Evolutionary conservation across 257 asterid species (phyloP).

Genomic region (Thymus quinquecostatus): DNA sequence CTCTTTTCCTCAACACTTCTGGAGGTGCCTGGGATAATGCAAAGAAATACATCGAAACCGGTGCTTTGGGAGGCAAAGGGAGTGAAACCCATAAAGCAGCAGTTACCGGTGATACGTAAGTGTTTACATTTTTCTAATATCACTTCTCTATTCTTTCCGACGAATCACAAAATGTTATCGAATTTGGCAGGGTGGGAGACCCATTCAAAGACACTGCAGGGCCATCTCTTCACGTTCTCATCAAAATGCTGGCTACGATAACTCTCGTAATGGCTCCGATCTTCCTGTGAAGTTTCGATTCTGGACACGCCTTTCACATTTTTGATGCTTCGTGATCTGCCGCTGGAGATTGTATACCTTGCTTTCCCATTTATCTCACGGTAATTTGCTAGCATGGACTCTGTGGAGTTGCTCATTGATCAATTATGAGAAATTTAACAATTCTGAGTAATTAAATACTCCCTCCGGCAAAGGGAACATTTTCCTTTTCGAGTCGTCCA

Average conservation of each 20-base stretch:
- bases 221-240: slow-evolving; percentile 94
- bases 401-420: too few relatives aligned
- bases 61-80: slow-evolving; percentile 99
- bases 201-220: slow-evolving; percentile 99
- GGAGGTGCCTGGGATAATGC: slow-evolving; percentile 99
- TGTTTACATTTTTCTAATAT: slow-evolving; percentile 7
- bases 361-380: too few relatives aligned
- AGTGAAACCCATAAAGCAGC: slow-evolving; percentile 98
- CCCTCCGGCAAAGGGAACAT: too few relatives aligned
- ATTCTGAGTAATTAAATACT: too few relatives aligned
- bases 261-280: slow-evolving; percentile 99
- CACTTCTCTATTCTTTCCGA: neutral
- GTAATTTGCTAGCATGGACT: too few relatives aligned
- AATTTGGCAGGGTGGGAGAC: slow-evolving; percentile 82
- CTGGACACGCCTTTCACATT: slow-evolving; percentile 12
- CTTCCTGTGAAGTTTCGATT: slow-evolving; percentile 60
- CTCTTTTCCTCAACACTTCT: slow-evolving; percentile 95
- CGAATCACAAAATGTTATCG: neutral
- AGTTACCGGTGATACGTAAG: slow-evolving; percentile 98
- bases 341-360: too few relatives aligned
- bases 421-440: too few relatives aligned
- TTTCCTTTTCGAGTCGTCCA: too few relatives aligned
- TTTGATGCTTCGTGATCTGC: too few relatives aligned
- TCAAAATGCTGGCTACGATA: slow-evolving; percentile 96
- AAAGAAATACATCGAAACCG: slow-evolving; percentile 95